Conservation (phyloP, 2,329 filamentous ascomycete species). For the Penicillium sclerotigenum region DNA sequence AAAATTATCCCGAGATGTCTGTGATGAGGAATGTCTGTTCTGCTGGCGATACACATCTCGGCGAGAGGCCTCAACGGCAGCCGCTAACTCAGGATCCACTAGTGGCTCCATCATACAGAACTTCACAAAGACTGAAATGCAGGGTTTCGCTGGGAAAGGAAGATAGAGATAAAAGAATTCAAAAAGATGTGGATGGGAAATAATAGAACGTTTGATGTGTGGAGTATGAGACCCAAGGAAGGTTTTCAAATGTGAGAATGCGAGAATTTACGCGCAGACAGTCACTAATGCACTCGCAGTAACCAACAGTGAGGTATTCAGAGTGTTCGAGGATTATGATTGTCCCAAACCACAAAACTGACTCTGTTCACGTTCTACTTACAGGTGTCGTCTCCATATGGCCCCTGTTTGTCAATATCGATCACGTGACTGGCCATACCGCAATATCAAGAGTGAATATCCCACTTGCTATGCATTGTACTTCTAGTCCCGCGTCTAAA, state of each 20-base stretch:
- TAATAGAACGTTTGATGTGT: not conserved
- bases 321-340: not conserved
- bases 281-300: not conserved
- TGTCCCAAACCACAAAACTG: not conserved
- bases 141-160: not conserved
- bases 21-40: not conserved
- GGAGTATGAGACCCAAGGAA: not conserved
- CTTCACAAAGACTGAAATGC: not conserved
- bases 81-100: slow-evolving; percentile 19
- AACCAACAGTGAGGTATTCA: not conserved
- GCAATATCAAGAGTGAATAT: not conserved
- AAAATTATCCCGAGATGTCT: slow-evolving; percentile 10
- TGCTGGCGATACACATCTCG: slow-evolving; percentile 5
- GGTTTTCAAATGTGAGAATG: not conserved
- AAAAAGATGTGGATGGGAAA: not conserved
- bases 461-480: no score
- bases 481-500: no score
- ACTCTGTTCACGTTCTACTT: not conserved
- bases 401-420: slow-evolving; percentile 3
- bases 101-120: slow-evolving; percentile 3
- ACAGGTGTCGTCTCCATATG: not conserved
- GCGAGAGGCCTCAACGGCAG: slow-evolving; percentile 25
- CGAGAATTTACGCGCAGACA: not conserved
- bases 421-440: slow-evolving; percentile 4
- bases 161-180: not conserved